phyloP scores from a whole-genome alignment of 192 early-diverging fungal species.

The Ambispora gerdemannii region DNA sequence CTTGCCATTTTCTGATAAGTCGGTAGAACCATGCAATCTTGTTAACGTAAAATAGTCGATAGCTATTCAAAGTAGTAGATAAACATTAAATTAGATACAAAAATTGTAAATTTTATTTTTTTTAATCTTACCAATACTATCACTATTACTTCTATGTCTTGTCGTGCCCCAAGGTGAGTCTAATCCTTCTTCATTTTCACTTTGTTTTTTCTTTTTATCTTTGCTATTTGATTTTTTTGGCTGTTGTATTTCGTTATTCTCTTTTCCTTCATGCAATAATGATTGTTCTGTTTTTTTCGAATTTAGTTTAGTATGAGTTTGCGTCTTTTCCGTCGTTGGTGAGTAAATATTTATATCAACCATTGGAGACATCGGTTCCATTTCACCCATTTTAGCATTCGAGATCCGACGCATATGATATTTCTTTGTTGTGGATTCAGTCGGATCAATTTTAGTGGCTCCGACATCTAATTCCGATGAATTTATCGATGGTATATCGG shows the following conservation, averaged over 20 bases:
- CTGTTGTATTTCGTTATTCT: background rate
- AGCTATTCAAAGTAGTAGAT: too few relatives aligned
- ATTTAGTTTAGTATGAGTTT: background rate
- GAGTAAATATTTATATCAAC: too few relatives aligned
- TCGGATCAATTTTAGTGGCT: background rate
- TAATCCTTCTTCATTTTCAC: background rate
- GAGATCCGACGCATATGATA: background rate
- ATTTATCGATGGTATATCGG: background rate
- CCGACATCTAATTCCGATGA: background rate
- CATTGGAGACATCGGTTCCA: background rate
- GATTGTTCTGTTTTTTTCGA: background rate
- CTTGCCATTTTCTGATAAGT: too few relatives aligned
- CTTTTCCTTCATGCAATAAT: background rate
- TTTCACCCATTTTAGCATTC: background rate
- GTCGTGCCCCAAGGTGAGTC: background rate
- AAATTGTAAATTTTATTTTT: too few relatives aligned
- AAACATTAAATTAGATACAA: too few relatives aligned
- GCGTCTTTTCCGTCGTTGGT: background rate
- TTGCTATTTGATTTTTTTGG: background rate
- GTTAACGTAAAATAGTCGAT: too few relatives aligned
- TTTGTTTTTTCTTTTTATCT: background rate
- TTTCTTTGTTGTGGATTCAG: background rate
- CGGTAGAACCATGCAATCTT: too few relatives aligned
- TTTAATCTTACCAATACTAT: too few relatives aligned
- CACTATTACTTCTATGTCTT: background rate